Evolutionary conservation across 805 yeast species (phyloP).

Genomic region (Metschnikowia borealis): DNA sequence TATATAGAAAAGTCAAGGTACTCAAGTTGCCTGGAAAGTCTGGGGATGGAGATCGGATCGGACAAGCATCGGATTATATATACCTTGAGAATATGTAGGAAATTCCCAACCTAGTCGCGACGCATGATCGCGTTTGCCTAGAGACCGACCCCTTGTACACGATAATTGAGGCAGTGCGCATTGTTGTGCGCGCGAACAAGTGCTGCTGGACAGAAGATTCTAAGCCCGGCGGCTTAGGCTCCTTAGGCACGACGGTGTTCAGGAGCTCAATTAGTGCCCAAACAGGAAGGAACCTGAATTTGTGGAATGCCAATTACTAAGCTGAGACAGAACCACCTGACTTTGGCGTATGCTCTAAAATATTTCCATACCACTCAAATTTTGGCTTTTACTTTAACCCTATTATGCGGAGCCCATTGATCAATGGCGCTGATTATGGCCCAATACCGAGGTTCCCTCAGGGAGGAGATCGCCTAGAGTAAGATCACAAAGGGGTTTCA

Average conservation of each 20-base stretch:
- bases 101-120: background rate
- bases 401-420: no score
- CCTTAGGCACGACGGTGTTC: no score
- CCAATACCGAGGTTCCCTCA: no score
- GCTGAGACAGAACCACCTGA: background rate
- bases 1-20: background rate
- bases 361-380: no score
- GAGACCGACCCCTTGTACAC: conserved; percentile 2
- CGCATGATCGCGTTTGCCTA: conserved; percentile 3
- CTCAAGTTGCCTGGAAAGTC: background rate
- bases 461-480: no score
- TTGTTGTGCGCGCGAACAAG: background rate
- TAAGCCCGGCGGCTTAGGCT: background rate
- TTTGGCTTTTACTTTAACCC: no score
- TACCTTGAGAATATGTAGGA: background rate
- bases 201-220: background rate
- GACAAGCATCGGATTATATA: conserved; percentile 2
- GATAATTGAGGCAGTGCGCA: conserved; percentile 1
- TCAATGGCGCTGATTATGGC: no score
- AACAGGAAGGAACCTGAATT: background rate
- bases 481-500: no score
- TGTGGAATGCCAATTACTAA: background rate
- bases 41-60: background rate
- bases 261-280: background rate
- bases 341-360: no score